Percentiles rank a stretch among this genome's conserved stretches.
These are phyloP conservation scores for Blastobotrys muscicola DNA, from an alignment of 805 yeast species.

Conservation along the genomic window DNA sequence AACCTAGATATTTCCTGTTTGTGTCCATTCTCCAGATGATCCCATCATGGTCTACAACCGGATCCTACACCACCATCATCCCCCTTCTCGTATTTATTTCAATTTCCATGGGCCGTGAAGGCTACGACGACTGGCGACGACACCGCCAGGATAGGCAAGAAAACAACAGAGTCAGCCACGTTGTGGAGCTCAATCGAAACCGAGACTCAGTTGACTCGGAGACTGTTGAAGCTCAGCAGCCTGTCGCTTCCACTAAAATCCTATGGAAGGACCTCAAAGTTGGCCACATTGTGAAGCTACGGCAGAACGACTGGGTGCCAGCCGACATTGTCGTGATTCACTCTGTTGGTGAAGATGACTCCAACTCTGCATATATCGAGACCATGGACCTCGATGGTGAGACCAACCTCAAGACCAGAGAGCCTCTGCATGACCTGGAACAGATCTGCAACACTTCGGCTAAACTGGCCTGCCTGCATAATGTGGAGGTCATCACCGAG, in stretches of 20 bases:
- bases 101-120: conserved; percentile 86
- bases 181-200: conserved; percentile 26
- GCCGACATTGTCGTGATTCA: conserved; percentile 76
- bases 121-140: conserved; percentile 83
- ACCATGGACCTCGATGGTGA: conserved; percentile 98
- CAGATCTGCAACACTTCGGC: conserved; percentile 40
- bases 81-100: conserved; percentile 81
- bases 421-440: conserved; percentile 56
- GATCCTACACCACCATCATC: conserved; percentile 85
- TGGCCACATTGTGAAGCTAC: conserved; percentile 72
- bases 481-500: conserved; percentile 57
- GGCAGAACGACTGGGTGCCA: conserved; percentile 86
- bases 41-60: conserved; percentile 96
- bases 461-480: conserved; percentile 28
- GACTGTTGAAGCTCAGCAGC: conserved; percentile 5
- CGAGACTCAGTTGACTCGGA: background rate
- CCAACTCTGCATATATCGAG: conserved; percentile 67
- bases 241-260: conserved; percentile 25
- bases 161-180: conserved; percentile 46
- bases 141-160: conserved; percentile 80
- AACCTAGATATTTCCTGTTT: conserved; percentile 54
- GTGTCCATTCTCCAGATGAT: conserved; percentile 92
- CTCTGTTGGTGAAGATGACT: conserved; percentile 46
- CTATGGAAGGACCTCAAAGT: conserved; percentile 75
- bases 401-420: conserved; percentile 73